Conservation (phyloP, 140 eudicot genomes). For the Bidens hawaiensis region DNA sequence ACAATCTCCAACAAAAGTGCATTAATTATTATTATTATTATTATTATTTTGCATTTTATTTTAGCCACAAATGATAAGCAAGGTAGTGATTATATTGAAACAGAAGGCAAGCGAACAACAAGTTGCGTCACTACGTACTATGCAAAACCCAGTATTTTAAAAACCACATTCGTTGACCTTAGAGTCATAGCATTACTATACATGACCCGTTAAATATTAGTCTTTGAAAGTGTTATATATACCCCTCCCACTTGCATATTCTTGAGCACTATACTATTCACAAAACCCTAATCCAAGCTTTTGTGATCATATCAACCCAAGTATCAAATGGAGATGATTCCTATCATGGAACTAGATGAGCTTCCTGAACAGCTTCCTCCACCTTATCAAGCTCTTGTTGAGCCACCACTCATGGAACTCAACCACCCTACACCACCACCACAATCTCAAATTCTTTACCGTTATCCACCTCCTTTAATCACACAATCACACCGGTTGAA, state of each 20-base stretch:
- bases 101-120: too few species aligned
- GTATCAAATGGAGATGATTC: conserved; percentile 34
- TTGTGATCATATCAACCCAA: not conserved
- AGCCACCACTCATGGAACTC: conserved; percentile 37
- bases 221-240: conserved; percentile 21
- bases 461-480: not conserved
- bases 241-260: conserved; percentile 37
- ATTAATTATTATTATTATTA: too few species aligned
- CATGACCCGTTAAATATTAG: too few species aligned
- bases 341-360: conserved; percentile 31
- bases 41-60: too few species aligned
- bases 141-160: too few species aligned
- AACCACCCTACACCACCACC: conserved; percentile 30
- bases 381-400: conserved; percentile 25
- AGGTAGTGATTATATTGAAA: too few species aligned
- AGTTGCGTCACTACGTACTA: too few species aligned
- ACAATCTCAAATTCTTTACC: conserved; percentile 9
- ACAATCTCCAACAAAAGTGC: not conserved
- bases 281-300: conserved; percentile 10
- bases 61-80: too few species aligned
- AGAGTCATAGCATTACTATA: too few species aligned
- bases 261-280: conserved; percentile 23
- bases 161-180: too few species aligned
- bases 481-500: conserved; percentile 16
- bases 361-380: conserved; percentile 34